These are phyloP conservation scores for Saraca asoca DNA, from an alignment of 331 rosid genomes.

Conservation along the genomic window DNA sequence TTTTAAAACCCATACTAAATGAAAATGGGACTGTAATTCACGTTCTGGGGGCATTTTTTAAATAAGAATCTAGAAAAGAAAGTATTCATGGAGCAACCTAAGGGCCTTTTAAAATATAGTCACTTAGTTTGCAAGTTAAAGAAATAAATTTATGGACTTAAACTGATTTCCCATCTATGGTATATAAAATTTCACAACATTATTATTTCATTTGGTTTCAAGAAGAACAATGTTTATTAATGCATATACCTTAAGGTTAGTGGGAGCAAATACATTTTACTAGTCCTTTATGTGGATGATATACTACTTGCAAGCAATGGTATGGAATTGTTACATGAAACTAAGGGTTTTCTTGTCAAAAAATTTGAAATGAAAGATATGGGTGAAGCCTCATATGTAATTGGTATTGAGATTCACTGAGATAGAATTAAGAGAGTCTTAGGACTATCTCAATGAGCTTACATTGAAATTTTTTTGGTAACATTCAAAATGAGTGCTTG, in stretches of 20 bases:
- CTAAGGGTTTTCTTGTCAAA: background rate
- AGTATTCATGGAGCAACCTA: no score
- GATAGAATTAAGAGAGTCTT: background rate
- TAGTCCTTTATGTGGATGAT: background rate
- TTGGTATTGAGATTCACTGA: background rate
- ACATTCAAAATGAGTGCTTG: background rate
- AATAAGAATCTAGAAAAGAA: no score
- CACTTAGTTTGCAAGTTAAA: no score
- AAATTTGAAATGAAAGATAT: background rate
- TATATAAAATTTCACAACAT: no score
- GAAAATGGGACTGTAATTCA: no score
- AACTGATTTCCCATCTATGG: no score
- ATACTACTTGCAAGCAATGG: background rate
- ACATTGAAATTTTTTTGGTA: background rate
- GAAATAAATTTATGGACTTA: no score
- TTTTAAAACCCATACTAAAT: background rate
- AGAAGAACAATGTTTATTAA: no score
- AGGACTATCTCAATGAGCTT: background rate
- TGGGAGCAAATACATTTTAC: background rate
- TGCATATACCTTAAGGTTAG: background rate
- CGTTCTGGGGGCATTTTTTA: no score
- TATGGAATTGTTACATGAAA: background rate
- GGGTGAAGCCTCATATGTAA: background rate
- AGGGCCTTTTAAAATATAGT: no score
- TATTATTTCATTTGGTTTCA: no score